These are phyloP conservation scores for Pugionium cornutum DNA, from an alignment of 345 rosid species.

Conservation along the genomic window DNA sequence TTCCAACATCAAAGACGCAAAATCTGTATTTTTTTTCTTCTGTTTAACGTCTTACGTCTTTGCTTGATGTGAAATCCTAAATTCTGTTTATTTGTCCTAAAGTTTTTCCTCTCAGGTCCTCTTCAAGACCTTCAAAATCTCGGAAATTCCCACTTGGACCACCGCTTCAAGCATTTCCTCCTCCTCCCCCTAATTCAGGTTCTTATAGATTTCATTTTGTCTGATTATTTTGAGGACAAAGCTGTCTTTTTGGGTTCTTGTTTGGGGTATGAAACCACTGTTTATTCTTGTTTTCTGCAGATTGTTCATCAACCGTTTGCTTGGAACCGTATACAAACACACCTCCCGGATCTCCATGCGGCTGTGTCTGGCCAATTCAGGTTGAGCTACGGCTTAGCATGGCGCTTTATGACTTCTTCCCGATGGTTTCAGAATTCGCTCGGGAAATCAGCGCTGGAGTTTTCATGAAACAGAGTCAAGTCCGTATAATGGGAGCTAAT, in stretches of 20 bases:
- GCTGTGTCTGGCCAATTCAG: slow-evolving; percentile 93
- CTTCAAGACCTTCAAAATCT: slow-evolving; percentile 58
- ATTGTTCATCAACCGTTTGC: slow-evolving; percentile 76
- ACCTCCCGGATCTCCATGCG: slow-evolving; percentile 94
- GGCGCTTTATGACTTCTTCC: slow-evolving; percentile 90
- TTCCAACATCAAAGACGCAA: neutral
- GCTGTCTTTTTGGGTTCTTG: neutral
- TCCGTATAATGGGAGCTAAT: slow-evolving; percentile 89
- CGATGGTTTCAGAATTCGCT: slow-evolving; percentile 88
- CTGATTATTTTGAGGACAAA: neutral
- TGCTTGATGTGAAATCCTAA: slow-evolving; percentile 33
- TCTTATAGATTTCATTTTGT: neutral
- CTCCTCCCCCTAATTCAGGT: slow-evolving; percentile 98
- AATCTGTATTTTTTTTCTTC: neutral
- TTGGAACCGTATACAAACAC: slow-evolving; percentile 81
- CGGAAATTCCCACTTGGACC: slow-evolving; percentile 60
- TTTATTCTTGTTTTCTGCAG: slow-evolving; percentile 46
- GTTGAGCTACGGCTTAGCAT: slow-evolving; percentile 77
- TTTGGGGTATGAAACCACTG: slow-evolving; percentile 1
- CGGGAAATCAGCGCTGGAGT: slow-evolving; percentile 75
- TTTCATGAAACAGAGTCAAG: slow-evolving; percentile 97
- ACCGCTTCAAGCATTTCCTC: slow-evolving; percentile 72
- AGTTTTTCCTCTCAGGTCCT: slow-evolving; percentile 48
- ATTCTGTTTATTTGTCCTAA: slow-evolving; percentile 36
- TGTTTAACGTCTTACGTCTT: neutral